Conservation (phyloP, 345 rosid species). For the Erysimum cheiranthoides region DNA sequence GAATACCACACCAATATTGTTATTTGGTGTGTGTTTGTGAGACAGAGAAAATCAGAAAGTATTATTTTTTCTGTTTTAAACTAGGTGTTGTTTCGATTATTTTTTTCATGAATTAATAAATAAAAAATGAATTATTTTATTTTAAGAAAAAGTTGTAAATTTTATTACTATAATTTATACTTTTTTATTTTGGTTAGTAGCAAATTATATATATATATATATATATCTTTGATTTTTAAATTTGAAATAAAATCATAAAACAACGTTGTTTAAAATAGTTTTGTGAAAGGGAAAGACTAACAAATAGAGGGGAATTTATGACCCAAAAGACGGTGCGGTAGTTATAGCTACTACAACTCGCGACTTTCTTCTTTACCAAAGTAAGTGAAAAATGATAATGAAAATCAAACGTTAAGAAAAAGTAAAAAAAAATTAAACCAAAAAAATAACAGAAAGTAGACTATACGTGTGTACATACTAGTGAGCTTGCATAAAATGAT, state of each 20-base stretch:
- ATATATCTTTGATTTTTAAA: too few relatives aligned
- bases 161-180: too few relatives aligned
- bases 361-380: background rate
- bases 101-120: too few relatives aligned
- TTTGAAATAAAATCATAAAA: too few relatives aligned
- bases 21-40: background rate
- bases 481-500: slow-evolving; percentile 8
- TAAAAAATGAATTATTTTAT: too few relatives aligned
- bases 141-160: too few relatives aligned
- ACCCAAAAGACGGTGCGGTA: slow-evolving; percentile 11
- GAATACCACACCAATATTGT: background rate
- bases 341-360: slow-evolving; percentile 13
- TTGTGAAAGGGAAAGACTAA: background rate
- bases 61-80: too few relatives aligned
- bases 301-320: background rate
- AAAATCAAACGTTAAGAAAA: background rate
- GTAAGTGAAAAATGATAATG: slow-evolving; percentile 15
- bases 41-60: too few relatives aligned
- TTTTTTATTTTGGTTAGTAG: too few relatives aligned
- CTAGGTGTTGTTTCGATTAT: too few relatives aligned
- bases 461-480: background rate
- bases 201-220: too few relatives aligned
- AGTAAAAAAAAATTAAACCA: background rate
- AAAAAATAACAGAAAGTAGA: too few relatives aligned
- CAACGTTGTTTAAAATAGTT: background rate